Conservation (phyloP, 345 rosid species). For the Eucalyptus paniculata region DNA sequence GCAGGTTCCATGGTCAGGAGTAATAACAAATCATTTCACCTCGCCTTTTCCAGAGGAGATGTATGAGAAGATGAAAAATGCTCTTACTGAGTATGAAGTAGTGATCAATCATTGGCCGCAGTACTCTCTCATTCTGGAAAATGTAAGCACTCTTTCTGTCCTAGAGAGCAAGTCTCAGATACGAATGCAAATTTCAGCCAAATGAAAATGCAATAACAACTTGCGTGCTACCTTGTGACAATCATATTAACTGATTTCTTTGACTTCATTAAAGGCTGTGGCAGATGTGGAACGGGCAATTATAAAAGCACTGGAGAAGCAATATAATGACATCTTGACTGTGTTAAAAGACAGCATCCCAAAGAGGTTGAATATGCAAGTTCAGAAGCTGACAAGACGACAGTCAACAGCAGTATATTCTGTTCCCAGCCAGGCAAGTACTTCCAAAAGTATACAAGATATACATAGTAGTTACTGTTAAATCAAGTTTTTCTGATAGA, state of each 20-base stretch:
- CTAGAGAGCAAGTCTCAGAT: not conserved
- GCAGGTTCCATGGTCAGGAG: conserved; percentile 88
- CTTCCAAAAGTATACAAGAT: not conserved
- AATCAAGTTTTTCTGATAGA: not conserved
- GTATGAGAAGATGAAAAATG: conserved; percentile 70
- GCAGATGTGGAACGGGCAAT: conserved; percentile 79
- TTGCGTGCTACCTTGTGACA: not conserved
- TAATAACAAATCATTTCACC: conserved; percentile 71
- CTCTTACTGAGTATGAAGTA: conserved; percentile 70
- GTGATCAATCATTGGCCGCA: conserved; percentile 93
- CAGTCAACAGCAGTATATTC: conserved; percentile 65
- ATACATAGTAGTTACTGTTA: not conserved
- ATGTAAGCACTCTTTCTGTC: conserved; percentile 29
- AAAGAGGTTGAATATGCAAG: conserved; percentile 84
- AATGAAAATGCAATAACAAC: not conserved
- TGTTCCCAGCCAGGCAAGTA: conserved; percentile 71
- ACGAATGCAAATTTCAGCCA: not conserved
- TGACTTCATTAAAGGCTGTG: conserved; percentile 36
- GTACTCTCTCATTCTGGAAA: conserved; percentile 75
- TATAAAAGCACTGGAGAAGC: conserved; percentile 80
- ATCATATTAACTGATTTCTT: not conserved
- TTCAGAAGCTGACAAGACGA: conserved; percentile 86
- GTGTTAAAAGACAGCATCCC: conserved; percentile 88
- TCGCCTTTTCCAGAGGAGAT: conserved; percentile 95
- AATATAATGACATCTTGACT: conserved; percentile 71